A percentile compares a stretch with the other conserved stretches of the same genome.
Conservation (phyloP, 2,329 filamentous ascomycete genomes). For the Hypoxylon sp. region DNA sequence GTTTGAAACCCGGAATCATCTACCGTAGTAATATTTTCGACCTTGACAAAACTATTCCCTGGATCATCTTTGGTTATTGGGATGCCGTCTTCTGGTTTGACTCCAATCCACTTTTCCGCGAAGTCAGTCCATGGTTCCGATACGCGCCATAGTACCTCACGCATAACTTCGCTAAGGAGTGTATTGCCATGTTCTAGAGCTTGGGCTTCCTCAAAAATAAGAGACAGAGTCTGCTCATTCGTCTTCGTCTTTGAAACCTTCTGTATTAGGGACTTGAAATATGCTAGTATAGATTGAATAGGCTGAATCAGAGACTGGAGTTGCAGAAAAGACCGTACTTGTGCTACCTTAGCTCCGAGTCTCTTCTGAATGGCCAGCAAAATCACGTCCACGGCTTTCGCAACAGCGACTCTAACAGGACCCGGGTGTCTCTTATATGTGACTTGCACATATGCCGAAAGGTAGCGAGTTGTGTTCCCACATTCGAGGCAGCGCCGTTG, state of each 20-base stretch:
- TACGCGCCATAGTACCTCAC: constrained; percentile 73
- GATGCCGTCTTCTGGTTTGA: constrained; percentile 68
- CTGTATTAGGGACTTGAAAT: constrained; percentile 64
- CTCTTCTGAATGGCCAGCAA: constrained; percentile 63
- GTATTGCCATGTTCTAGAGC: constrained; percentile 72
- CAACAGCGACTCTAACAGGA: constrained; percentile 65
- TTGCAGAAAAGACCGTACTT: constrained; percentile 63
- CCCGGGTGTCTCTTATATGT: constrained; percentile 60
- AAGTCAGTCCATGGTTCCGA: constrained; percentile 75
- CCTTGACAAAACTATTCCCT: constrained; percentile 70
- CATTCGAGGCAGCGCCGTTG: constrained; percentile 62
- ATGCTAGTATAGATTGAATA: constrained; percentile 61
- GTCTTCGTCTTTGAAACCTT: constrained; percentile 59
- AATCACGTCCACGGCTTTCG: constrained; percentile 62
- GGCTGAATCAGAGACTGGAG: constrained; percentile 64
- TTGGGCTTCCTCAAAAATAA: constrained; percentile 72
- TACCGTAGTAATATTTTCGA: constrained; percentile 65
- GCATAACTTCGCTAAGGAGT: constrained; percentile 72
- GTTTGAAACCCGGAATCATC: constrained; percentile 71
- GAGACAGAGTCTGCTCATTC: constrained; percentile 73
- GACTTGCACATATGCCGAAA: constrained; percentile 61
- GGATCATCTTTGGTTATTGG: constrained; percentile 63
- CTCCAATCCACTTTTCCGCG: constrained; percentile 80
- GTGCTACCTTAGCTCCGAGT: constrained; percentile 59
- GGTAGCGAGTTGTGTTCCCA: constrained; percentile 60